Evolutionary conservation across 2,329 filamentous ascomycete genomes (phyloP).

Genomic region (Stachybotrys elegans): DNA sequence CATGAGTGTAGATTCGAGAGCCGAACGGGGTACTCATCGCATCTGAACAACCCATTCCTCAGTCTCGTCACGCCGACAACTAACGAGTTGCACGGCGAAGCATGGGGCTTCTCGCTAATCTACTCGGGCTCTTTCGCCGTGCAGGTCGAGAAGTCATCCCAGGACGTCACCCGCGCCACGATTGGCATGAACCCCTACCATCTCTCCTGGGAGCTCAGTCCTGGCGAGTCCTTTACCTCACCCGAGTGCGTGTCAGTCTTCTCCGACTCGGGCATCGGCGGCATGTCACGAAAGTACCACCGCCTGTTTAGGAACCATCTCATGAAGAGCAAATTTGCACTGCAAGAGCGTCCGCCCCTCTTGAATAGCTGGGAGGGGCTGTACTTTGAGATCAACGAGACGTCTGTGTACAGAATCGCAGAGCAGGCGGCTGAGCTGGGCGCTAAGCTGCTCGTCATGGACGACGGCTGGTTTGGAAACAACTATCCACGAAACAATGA

Average conservation of each 20-base stretch:
- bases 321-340: slow-evolving; percentile 50
- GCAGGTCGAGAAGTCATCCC: slow-evolving; percentile 56
- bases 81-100: slow-evolving; percentile 56
- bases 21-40: slow-evolving; percentile 56
- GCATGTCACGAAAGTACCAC: slow-evolving; percentile 59
- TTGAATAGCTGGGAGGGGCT: slow-evolving; percentile 65
- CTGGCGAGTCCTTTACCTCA: slow-evolving; percentile 53
- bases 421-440: slow-evolving; percentile 53
- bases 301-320: slow-evolving; percentile 57
- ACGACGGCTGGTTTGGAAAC: slow-evolving; percentile 64
- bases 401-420: slow-evolving; percentile 49
- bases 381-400: slow-evolving; percentile 52
- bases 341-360: slow-evolving; percentile 46
- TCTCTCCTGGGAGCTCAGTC: slow-evolving; percentile 50
- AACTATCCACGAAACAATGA: slow-evolving; percentile 55
- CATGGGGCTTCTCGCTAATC: slow-evolving; percentile 60
- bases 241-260: slow-evolving; percentile 61
- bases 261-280: slow-evolving; percentile 52
- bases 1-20: slow-evolving; percentile 58
- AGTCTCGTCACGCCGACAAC: slow-evolving; percentile 50
- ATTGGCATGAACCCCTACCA: slow-evolving; percentile 58
- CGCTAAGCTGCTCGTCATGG: slow-evolving; percentile 57
- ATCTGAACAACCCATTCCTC: slow-evolving; percentile 61
- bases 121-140: slow-evolving; percentile 60
- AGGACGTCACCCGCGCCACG: slow-evolving; percentile 54